phyloP scores from a whole-genome alignment of 495 filamentous ascomycete genomes.

The Haplographium delicatum region DNA sequence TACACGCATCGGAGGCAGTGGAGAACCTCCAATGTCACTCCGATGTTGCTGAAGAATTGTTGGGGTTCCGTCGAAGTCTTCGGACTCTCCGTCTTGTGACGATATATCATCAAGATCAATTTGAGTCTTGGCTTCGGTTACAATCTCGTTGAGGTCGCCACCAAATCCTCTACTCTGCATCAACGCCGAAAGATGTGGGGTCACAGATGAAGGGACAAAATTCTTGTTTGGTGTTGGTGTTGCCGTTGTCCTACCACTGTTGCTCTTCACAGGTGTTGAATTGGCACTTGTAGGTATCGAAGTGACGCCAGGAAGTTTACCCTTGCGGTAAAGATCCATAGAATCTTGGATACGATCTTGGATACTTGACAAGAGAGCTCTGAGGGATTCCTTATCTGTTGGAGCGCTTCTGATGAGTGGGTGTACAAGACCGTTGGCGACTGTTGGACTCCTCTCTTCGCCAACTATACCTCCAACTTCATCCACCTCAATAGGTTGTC shows the following conservation, averaged over 20 bases:
- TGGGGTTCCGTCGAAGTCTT: conserved; percentile 25
- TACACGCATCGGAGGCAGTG: conserved; percentile 39
- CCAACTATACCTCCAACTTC: conserved; percentile 51
- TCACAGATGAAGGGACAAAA: conserved; percentile 60
- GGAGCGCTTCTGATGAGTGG: conserved; percentile 60
- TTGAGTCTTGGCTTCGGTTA: conserved; percentile 51
- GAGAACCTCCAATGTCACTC: conserved; percentile 30
- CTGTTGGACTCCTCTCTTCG: conserved; percentile 34
- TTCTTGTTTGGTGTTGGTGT: conserved; percentile 23
- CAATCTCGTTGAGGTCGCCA: conserved; percentile 57
- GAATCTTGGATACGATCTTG: conserved; percentile 42
- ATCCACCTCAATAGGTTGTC: conserved; percentile 70
- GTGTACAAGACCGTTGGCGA: conserved; percentile 56
- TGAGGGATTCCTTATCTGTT: conserved; percentile 48
- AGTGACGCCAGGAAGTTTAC: conserved; percentile 38
- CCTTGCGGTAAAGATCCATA: conserved; percentile 38
- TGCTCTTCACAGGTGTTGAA: conserved; percentile 15
- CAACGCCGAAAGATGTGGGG: conserved; percentile 69
- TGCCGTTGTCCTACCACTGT: background rate
- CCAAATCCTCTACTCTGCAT: conserved; percentile 59
- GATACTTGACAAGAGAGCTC: conserved; percentile 42
- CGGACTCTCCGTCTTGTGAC: conserved; percentile 44
- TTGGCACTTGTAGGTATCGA: conserved; percentile 32
- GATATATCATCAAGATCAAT: conserved; percentile 46
- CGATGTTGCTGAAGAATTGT: background rate